Conservation (phyloP, 129 eudicot species). For the Lactuca sativa region DNA sequence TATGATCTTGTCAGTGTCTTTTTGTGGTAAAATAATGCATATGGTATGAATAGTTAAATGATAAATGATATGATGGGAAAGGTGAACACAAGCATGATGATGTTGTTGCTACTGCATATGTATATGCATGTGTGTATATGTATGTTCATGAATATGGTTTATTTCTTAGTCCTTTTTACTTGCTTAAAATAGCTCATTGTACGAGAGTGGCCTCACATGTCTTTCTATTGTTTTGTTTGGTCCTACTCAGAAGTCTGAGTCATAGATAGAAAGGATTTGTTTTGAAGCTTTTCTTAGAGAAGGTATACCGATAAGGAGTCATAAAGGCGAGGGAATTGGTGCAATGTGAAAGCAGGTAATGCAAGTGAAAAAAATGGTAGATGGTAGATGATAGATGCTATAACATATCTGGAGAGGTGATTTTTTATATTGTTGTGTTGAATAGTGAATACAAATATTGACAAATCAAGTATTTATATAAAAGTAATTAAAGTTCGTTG, state of each 20-base stretch:
- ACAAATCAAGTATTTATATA: too few species aligned
- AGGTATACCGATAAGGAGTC: too few species aligned
- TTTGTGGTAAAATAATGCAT: not conserved
- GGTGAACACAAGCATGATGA: slow-evolving; percentile 17
- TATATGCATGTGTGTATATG: not conserved
- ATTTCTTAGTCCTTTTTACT: slow-evolving; percentile 4
- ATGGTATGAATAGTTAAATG: slow-evolving; percentile 8
- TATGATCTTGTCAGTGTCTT: not conserved
- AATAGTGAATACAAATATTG: too few species aligned
- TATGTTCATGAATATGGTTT: not conserved
- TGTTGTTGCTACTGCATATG: slow-evolving; percentile 2
- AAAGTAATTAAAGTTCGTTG: too few species aligned
- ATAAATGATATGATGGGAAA: slow-evolving; percentile 30
- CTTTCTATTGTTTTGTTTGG: not conserved
- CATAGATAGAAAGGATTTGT: not conserved
- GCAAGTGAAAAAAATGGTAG: not conserved
- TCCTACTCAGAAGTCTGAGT: not conserved
- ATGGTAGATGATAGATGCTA: not conserved
- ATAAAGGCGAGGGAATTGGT: not conserved
- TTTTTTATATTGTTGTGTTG: not conserved
- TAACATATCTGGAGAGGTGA: not conserved
- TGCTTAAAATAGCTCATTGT: slow-evolving; percentile 9
- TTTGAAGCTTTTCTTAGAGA: not conserved
- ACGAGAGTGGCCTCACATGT: not conserved
- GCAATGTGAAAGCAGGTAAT: not conserved